Evolutionary conservation across 78 protist genomes (phyloP).

Genomic region (Goniomonas avonlea): DNA sequence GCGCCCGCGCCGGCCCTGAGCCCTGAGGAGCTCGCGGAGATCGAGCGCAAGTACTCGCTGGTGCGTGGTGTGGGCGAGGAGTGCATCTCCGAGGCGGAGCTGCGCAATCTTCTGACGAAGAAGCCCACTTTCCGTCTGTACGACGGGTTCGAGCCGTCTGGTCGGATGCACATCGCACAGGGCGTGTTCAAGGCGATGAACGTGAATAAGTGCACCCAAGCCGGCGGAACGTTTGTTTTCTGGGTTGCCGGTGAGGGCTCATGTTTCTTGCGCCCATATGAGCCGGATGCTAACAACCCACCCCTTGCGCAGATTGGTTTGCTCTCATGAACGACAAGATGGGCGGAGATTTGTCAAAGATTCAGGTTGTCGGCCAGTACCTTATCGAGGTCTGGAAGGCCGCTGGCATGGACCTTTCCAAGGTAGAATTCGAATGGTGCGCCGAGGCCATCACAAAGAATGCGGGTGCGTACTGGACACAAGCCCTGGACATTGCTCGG

Average conservation of each 20-base stretch:
- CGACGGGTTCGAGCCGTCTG: slow-evolving; percentile 98
- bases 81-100: slow-evolving; percentile 71
- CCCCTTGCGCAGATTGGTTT: slow-evolving; percentile 97
- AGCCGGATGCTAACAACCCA: too few species aligned
- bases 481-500: slow-evolving; percentile 28
- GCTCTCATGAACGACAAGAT: slow-evolving; percentile 96
- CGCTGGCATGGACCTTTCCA: slow-evolving; percentile 86
- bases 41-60: slow-evolving; percentile 9
- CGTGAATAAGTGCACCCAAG: slow-evolving; percentile 84
- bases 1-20: too few species aligned
- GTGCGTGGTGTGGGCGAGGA: slow-evolving; percentile 82
- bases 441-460: slow-evolving; percentile 82
- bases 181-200: slow-evolving; percentile 92
- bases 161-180: slow-evolving; percentile 98
- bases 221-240: slow-evolving; percentile 84
- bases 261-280: too few species aligned
- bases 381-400: slow-evolving; percentile 95
- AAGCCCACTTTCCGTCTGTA: slow-evolving; percentile 72
- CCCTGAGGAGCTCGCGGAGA: slow-evolving; percentile 8
- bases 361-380: slow-evolving; percentile 84
- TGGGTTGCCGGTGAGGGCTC: too few species aligned
- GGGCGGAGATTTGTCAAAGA: slow-evolving; percentile 90
- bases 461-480: slow-evolving; percentile 86
- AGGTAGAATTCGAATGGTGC: slow-evolving; percentile 84
- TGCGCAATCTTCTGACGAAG: slow-evolving; percentile 58